A percentile compares a stretch with the other conserved stretches of the same genome.
Conservation (phyloP, 2,329 filamentous ascomycete genomes). For the Cladosporium sp. region DNA sequence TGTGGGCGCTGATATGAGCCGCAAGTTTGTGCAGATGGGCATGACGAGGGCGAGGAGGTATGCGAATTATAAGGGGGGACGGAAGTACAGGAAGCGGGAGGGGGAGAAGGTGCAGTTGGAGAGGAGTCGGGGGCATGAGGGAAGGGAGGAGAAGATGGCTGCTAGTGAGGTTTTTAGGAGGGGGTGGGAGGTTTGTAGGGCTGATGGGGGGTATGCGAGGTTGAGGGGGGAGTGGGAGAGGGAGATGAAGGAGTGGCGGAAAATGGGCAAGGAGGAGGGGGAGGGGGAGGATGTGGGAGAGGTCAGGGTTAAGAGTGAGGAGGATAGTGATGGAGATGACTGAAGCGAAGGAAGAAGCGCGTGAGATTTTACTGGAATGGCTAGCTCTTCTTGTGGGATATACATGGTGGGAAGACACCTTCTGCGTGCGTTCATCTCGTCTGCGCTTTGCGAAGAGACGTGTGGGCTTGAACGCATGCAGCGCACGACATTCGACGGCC, state of each 20-base stretch:
- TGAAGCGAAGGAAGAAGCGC: too few species aligned
- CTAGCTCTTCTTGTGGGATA: too few species aligned
- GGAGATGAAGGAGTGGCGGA: conserved; percentile 45
- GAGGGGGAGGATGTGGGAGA: conserved; percentile 1
- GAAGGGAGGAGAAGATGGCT: conserved; percentile 47
- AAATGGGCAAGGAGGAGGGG: background rate
- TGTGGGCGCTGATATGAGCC: conserved; percentile 61
- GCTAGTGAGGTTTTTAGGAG: conserved; percentile 48
- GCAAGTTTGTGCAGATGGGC: conserved; percentile 64
- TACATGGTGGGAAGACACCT: too few species aligned
- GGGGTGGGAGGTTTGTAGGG: conserved; percentile 46
- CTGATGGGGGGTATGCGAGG: conserved; percentile 41
- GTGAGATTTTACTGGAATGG: too few species aligned
- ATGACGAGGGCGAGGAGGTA: conserved; percentile 60
- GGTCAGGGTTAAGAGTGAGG: background rate
- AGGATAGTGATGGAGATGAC: background rate
- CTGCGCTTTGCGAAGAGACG: too few species aligned
- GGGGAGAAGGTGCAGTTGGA: conserved; percentile 34
- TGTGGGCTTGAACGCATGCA: too few species aligned
- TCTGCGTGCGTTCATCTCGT: too few species aligned
- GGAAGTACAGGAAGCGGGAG: conserved; percentile 48
- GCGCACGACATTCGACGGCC: too few species aligned
- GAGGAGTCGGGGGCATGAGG: conserved; percentile 44
- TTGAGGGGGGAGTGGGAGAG: conserved; percentile 45
- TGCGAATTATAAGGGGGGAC: conserved; percentile 53